Base-by-base conservation (phyloP, 257 asterid species). In the Cordia subcordata region DNA sequence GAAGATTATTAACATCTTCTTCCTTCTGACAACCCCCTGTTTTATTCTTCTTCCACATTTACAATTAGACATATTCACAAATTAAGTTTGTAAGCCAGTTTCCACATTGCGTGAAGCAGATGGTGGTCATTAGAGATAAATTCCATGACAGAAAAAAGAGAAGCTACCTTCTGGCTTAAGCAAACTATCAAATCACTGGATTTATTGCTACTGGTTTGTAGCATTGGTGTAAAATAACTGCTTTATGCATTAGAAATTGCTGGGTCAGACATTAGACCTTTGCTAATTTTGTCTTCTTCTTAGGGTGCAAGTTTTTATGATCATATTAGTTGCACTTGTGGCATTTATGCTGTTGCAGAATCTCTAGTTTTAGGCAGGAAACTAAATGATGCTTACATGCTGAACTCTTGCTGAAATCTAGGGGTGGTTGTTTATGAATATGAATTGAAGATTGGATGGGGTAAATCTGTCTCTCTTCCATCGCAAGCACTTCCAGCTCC, bases 401-500 rank as follows among this genome's bases (percentile, higher is more conserved):
- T 32, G 27, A 27, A 49, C 33, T 49, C 19, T 49, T 55, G 52
- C 67, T 70, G 22, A 71, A 58, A 58, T 72, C 64, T 84, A 90
- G 98, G 96, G 60, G 96, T 90, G 54, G 88, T 87, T 63, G 95
- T 90, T 68, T 90, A 90, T 71, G 98, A 90, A 71, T 90, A 90
- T 47, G 98, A 90, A 62, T 69, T 90, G 80, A 90, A 90, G 81
- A 83, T 87, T 66, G 98, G 98, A 66, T 90, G 98, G 98, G 98
- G 98, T 39, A 90, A 90, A 82, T 83, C 94, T 58, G 95, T 90
- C 49, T 85, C 98, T 70, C 98, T 90, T 70, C 98, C 98, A 64
- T 85, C 96, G 63, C 98, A 90, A 75, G 96, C 98, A 40, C 95
- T 90, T 61, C 98, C 98, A 65, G 98, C 98, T 64, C 96, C 98